phyloP scores from a whole-genome alignment of 345 rosid genomes.

The Eucalyptus curtisii region DNA sequence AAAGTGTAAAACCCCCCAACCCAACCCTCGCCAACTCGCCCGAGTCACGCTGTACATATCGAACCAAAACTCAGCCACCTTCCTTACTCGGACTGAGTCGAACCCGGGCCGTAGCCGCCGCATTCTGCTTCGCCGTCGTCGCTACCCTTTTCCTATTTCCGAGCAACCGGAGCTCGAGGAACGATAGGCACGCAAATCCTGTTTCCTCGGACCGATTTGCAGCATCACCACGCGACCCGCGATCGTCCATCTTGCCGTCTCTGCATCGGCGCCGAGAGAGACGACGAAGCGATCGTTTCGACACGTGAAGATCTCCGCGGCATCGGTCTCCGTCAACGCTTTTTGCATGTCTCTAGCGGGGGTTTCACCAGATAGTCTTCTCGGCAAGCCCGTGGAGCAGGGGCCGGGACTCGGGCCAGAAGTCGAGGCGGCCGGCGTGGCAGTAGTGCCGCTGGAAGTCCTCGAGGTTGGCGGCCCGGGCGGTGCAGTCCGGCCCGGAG shows the following conservation, averaged over 20 bases:
- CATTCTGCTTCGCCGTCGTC: not conserved
- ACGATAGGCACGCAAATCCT: not conserved
- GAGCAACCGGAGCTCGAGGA: not conserved
- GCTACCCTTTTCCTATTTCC: not conserved
- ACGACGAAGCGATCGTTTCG: not conserved
- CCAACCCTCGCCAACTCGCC: not conserved
- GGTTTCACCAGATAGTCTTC: constrained; percentile 30
- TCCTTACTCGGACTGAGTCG: not conserved
- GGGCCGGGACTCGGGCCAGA: constrained; percentile 72
- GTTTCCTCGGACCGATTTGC: not conserved
- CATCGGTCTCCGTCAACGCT: not conserved
- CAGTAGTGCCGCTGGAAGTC: constrained; percentile 44
- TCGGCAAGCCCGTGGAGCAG: constrained; percentile 48
- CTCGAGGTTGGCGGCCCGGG: constrained; percentile 36
- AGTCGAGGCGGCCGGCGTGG: constrained; percentile 42
- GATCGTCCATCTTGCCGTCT: not conserved
- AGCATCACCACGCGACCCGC: not conserved
- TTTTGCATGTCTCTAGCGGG: not conserved
- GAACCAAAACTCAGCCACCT: not conserved
- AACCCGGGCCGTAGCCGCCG: not conserved
- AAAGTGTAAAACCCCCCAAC: not conserved
- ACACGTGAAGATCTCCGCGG: not conserved
- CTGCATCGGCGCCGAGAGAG: not conserved
- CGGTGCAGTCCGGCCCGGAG: constrained; percentile 45
- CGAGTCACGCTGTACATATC: constrained; percentile 2